Evolutionary conservation across 2,329 filamentous ascomycete species (phyloP), one percentile per base, ranked within the genome.

Genomic region (Pestalotiopsis sp.): DNA sequence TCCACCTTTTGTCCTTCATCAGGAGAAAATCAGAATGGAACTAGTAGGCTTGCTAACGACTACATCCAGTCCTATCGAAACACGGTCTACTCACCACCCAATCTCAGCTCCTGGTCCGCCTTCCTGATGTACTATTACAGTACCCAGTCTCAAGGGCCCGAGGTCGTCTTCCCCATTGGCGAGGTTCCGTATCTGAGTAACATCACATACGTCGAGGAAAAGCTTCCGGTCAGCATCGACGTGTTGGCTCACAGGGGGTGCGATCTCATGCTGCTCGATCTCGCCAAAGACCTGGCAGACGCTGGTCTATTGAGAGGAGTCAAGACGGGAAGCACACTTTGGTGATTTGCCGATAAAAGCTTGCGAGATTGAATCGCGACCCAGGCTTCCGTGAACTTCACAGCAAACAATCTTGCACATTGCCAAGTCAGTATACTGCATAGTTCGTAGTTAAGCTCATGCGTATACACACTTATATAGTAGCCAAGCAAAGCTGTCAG

Each of bases 261-360:
- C 20, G 57, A 59, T 36, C 31, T 60, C 57, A 60, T 60, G 57
- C 57, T 60, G 5, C 57, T 60, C 13, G 57, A 60, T 60, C 57
- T 60, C 12, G 57, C 57, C 57, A 60, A 60, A 27, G 23, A 27
- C 14, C 57, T 60, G 6, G 31, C 38, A 14, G 60, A 63, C 20
- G 17, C 31, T 23, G 60, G 60, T 13, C 39, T 63, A 13, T 38
- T 45, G n/a, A 41, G 39, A 31, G 60, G 20, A 14, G 31, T 45
- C 31, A 63, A 45, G 13, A 25, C 38, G 6, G 60, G 60, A 9
- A 63, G 60, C 13, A 63, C 36, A 52, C 45, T 52, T n/a, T 52
- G 45, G n/a, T 52, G 45, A 52, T 6, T n/a, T n/a, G 17, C 4
- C 4, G 7, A 31, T 31, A 9, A 31, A 7, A 31, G 6, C 31